Conservation (phyloP, 2,329 filamentous ascomycete species). For the Neopestalotiopsis sp. region DNA sequence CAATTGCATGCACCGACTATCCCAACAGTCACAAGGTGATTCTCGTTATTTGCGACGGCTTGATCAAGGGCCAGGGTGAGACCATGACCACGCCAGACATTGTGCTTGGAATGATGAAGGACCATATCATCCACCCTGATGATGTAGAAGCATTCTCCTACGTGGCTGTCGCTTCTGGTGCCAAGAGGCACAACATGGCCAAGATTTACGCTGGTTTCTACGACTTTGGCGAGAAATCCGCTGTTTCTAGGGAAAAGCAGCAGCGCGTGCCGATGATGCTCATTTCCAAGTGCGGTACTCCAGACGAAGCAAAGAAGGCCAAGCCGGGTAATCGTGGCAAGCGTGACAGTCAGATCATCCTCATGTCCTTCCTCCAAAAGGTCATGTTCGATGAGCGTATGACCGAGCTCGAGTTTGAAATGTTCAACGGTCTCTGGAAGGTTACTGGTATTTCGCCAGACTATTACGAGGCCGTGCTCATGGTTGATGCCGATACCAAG, state of each 20-base stretch:
- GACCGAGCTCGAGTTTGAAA: slow-evolving; percentile 98
- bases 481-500: slow-evolving; percentile 99
- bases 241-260: slow-evolving; percentile 84
- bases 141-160: slow-evolving; percentile 93
- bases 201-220: slow-evolving; percentile 99
- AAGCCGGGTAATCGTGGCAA: slow-evolving; percentile 98
- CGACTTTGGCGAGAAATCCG: slow-evolving; percentile 85
- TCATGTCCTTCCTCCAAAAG: slow-evolving; percentile 99
- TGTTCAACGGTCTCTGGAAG: slow-evolving; percentile 99
- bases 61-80: slow-evolving; percentile 97
- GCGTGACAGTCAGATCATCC: slow-evolving; percentile 97
- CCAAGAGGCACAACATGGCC: slow-evolving; percentile 99
- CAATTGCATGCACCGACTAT: slow-evolving; percentile 96
- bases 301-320: slow-evolving; percentile 77
- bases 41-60: slow-evolving; percentile 93
- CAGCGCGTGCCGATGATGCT: slow-evolving; percentile 98
- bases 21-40: slow-evolving; percentile 99
- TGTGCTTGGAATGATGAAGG: slow-evolving; percentile 91
- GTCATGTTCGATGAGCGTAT: slow-evolving; percentile 99
- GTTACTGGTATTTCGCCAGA: slow-evolving; percentile 98
- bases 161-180: slow-evolving; percentile 92
- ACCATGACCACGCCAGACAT: slow-evolving; percentile 86
- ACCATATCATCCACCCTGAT: slow-evolving; percentile 78
- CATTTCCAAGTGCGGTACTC: slow-evolving; percentile 93
- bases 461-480: slow-evolving; percentile 96